Base-by-base conservation (phyloP, 2,329 filamentous ascomycete species). In the Fusarium burgessii region DNA sequence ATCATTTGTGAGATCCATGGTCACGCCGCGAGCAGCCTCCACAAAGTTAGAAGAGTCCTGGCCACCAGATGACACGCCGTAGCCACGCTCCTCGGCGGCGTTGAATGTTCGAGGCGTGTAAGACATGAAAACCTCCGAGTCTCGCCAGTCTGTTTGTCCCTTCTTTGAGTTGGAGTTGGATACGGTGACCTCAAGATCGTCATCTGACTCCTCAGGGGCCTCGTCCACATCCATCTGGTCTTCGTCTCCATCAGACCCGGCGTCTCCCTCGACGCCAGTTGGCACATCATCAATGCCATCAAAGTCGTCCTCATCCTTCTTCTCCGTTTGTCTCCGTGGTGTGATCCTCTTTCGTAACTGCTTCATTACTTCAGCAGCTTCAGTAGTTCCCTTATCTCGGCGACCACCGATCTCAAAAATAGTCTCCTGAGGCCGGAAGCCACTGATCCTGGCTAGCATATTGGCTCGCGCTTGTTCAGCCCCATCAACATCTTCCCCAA, bases 331-430 rank as follows among this genome's bases (percentile, higher is more conserved):
- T 41, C 76, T 87, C 78, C 83, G 89, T 47, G 86, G 90, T 58
- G 87, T 91, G 65, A 92, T 94, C 79, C 87, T 91, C 78, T 88
- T 88, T 76, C 91, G 88, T 77, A 92, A 87, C 50, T 90, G 87
- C 74, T 90, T 90, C 89, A 96, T 93, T 35, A 95, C 85, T 67
- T 94, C 91, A 4, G 91, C 92, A 10, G 92, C 91, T 77, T 92
- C 90, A 51, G 82, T 85, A 40, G 84, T 85, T 4, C 84, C 86
- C 71, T 92, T 91, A 41, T 90, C 92, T 66, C 91, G 88, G 73
- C 91, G 90, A 10, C 93, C 92, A 70, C 93, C 92, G 69, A 98
- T 91, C 80, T 99, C 96, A 75, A 99, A 99, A n/a, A 99, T 93
- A 0, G 95, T 98, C 81, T 99, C 96, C 45, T 91, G 87, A 0